These are phyloP conservation scores for Vararia minispora DNA, from an alignment of 768 basidiomycete genomes.

Conservation along the genomic window DNA sequence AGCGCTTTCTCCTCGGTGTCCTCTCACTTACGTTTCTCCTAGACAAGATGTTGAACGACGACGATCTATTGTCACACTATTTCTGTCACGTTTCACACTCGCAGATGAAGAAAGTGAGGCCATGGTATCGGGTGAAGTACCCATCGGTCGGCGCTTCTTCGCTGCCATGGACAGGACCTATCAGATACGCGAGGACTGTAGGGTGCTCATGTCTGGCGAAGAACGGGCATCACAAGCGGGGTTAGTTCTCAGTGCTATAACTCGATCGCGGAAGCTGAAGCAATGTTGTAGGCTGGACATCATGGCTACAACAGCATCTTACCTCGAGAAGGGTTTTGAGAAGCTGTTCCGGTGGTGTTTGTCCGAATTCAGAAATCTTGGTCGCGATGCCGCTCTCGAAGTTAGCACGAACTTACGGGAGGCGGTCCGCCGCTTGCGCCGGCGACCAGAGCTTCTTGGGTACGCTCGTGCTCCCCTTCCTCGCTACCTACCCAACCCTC, in stretches of 20 bases:
- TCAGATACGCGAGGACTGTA: conserved; percentile 73
- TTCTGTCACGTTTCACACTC: conserved; percentile 82
- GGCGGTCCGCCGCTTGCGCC: conserved; percentile 60
- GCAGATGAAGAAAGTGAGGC: conserved; percentile 59
- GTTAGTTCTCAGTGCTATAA: conserved; percentile 26
- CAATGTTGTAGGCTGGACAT: conserved; percentile 63
- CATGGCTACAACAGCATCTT: conserved; percentile 68
- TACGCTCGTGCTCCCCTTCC: conserved; percentile 25
- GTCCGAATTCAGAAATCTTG: conserved; percentile 74
- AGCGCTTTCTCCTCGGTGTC: conserved; percentile 10
- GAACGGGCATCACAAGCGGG: conserved; percentile 70
- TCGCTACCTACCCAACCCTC: background rate
- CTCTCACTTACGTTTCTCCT: conserved; percentile 4
- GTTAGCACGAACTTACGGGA: conserved; percentile 55
- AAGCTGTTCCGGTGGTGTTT: conserved; percentile 82
- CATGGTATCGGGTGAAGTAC: conserved; percentile 68
- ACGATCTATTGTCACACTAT: conserved; percentile 64
- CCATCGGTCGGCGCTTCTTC: conserved; percentile 68
- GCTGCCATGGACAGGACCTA: conserved; percentile 80
- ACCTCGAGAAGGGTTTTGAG: conserved; percentile 83
- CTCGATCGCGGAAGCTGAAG: background rate
- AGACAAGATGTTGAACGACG: conserved; percentile 64
- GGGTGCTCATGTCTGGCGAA: conserved; percentile 78
- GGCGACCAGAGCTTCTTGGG: conserved; percentile 70
- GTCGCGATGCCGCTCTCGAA: conserved; percentile 64